These are phyloP conservation scores for Euptelea pleiosperma DNA, from an alignment of 164 flowering plant species.

Conservation along the genomic window DNA sequence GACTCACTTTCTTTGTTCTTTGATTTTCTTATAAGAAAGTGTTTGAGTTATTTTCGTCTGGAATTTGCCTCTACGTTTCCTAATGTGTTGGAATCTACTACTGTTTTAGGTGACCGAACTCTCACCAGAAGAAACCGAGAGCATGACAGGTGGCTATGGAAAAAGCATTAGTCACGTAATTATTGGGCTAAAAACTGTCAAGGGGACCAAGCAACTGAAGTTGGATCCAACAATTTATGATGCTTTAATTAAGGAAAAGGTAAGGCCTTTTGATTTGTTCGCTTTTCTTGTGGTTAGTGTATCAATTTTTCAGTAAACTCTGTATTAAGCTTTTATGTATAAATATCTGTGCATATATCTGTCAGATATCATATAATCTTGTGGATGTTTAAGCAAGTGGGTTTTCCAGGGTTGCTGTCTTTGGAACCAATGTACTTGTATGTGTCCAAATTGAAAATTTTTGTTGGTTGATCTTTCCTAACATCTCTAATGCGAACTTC, in stretches of 20 bases:
- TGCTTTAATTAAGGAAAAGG: slow-evolving; percentile 98
- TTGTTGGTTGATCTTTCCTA: not conserved
- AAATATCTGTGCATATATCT: too few relatives aligned
- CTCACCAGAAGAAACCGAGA: slow-evolving; percentile 97
- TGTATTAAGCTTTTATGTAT: not conserved
- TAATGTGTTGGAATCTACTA: slow-evolving; percentile 4
- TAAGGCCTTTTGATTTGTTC: slow-evolving; percentile 11
- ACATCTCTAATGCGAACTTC: slow-evolving; percentile 1
- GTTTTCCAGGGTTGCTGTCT: too few relatives aligned
- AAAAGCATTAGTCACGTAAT: slow-evolving; percentile 94
- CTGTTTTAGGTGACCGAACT: slow-evolving; percentile 85
- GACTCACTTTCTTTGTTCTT: too few relatives aligned
- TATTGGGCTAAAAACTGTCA: slow-evolving; percentile 92
- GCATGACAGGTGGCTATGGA: slow-evolving; percentile 90
- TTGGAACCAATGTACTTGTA: too few relatives aligned
- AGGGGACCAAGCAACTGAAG: slow-evolving; percentile 97
- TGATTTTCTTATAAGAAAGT: too few relatives aligned
- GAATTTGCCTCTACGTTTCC: too few relatives aligned
- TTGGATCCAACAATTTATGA: slow-evolving; percentile 96
- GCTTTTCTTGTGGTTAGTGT: not conserved
- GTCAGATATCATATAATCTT: too few relatives aligned
- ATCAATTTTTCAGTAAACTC: too few relatives aligned
- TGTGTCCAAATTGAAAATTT: not conserved
- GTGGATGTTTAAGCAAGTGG: too few relatives aligned
- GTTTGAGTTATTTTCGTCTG: too few relatives aligned